Conservation (phyloP, 108 stramenopile genomes). For the Aurantiochytrium sp. region DNA sequence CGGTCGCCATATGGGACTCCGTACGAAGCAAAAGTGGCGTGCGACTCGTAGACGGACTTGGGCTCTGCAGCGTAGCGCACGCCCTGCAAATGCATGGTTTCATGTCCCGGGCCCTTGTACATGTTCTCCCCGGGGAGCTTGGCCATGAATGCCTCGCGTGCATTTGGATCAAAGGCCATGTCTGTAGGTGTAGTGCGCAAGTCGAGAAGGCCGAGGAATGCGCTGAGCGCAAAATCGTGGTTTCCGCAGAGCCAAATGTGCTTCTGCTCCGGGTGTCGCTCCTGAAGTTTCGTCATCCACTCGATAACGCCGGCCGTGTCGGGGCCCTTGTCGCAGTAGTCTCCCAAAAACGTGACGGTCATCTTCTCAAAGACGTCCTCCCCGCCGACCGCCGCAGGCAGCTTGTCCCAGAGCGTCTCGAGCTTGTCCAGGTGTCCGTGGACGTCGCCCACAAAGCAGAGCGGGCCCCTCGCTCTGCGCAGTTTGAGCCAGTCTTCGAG, state of each 20-base stretch:
- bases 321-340: conserved; percentile 11
- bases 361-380: conserved; percentile 1
- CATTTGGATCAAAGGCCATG: not conserved
- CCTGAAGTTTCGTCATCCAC: not conserved
- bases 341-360: not conserved
- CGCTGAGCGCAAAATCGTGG: conserved; percentile 13
- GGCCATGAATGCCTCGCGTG: not conserved
- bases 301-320: not conserved
- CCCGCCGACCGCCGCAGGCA: not conserved
- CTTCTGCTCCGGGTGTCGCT: not conserved
- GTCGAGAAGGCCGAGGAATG: not conserved
- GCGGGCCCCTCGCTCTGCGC: not conserved
- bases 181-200: not conserved
- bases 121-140: not conserved
- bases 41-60: not conserved
- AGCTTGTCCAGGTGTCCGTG: conserved; percentile 12
- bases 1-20: not conserved
- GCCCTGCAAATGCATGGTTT: conserved; percentile 3
- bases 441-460: not conserved
- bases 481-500: not conserved
- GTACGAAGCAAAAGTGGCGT: not conserved
- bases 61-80: not conserved
- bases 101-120: not conserved
- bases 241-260: not conserved
- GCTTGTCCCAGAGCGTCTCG: not conserved